Evolutionary conservation across 2,329 filamentous ascomycete genomes (phyloP), one percentile per base, ranked within the genome.

Genomic region (Metarhizium robertsii): DNA sequence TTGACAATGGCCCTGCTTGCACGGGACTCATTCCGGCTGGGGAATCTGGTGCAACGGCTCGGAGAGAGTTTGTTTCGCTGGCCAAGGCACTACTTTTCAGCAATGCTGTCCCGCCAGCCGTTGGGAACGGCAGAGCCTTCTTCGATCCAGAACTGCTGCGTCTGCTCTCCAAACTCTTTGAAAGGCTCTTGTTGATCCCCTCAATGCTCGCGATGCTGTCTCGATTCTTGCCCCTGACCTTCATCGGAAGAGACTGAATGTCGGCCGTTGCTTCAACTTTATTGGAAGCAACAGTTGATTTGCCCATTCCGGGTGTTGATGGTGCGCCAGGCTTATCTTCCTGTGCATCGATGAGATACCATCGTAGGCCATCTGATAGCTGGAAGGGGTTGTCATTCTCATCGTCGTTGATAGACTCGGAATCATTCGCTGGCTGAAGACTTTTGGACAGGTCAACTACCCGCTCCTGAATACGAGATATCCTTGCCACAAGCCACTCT

Each of bases 361-460:
- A 99, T 38, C 92, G 85, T 50, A 99, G 75, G 3, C 94, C 94
- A 64, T 99, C 94, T 0, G 91, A 96, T 13, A 99, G 79, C 64
- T 96, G 92, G 69, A 99, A 99, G 0, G 94, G 94, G 65, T 99
- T 99, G 61, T 97, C 94, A 60, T 96, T 91, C 61, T 95, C 90
- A 45, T 86, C 84, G 13, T 81, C 79, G 52, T 76, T 77, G 38
- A 75, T 64, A 1, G 78, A 79, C 56, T 79, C 78, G 1, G 74
- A 75, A 58, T 80, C 79, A 18, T 67, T 73, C 60, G 62, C 66
- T 57, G 69, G 71, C 53, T 85, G 68, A 59, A 94, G 75, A 29
- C 86, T 88, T 72, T 88, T 91, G 16, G 89, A 94, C 6, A 97
- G 76, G 69, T 99, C 92, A 0, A 99, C 94, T 3, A 97, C 87